Base-by-base conservation (phyloP, 2,329 filamentous ascomycete genomes). In the Fusarium sp. region DNA sequence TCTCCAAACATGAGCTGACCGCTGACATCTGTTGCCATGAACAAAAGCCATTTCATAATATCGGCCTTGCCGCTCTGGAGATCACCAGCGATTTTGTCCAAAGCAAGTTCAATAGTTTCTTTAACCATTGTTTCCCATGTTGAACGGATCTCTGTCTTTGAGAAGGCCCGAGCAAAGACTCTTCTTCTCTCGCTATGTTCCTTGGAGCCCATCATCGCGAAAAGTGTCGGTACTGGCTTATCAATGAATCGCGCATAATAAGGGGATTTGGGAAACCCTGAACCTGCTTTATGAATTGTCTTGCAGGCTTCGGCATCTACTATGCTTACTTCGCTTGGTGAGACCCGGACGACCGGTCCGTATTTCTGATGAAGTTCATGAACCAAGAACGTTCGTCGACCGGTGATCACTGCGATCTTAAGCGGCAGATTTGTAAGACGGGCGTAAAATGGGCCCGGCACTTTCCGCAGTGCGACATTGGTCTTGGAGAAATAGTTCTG, bases 11-110 rank as follows among this genome's bases (percentile, higher is more conserved):
- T 61, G 1, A 63, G 16, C 20, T 63, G 45, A 5, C 59, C 59
- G 3, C 60, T 63, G 6, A 63, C 52, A 14, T 63, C 60, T 3
- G 47, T 61, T 8, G 60, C 46, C 60, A 63, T 63, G 9, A 63
- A 47, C 11, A 46, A 42, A 22, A 53, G 61, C 60, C 60, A 63
- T 2, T 61, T 63, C 15, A 46, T 27, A 2, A 25, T 18, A 18
- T 46, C 44, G 16, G 44, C 22, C 16, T 38, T 38, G 16, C 16
- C 16, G 32, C 3, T 18, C 32, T 38, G 9, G 1, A 38, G 32
- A 6, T 38, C 16, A 38, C 32, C 16, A 0, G 16, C 16, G 8
- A 38, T 38, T 2, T 6, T 38, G 9, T 38, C 32, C 16, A 38
- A 38, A 11, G 32, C 32, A 18, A 38, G 32, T 18, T 38, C 32